Evolutionary conservation across 768 basidiomycete genomes (phyloP), one percentile per base, ranked within the genome.

Genomic region (Mycena olivaceomarginata): DNA sequence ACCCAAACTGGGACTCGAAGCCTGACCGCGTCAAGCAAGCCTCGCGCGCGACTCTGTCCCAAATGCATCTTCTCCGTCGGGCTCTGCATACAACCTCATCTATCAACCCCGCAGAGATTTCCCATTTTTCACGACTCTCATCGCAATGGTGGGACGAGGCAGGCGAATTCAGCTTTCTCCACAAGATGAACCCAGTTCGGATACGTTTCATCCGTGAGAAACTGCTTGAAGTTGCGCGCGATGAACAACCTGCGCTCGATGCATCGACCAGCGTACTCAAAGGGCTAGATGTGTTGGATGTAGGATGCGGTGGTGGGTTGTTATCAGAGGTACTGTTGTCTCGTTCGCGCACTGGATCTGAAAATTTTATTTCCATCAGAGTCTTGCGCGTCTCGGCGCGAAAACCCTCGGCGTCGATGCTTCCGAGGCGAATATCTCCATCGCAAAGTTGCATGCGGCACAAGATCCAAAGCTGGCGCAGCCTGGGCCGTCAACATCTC

Each of bases 91-190:
- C 78, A 20, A 59, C 72, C n/a, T 90, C 89, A 37, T 89, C 93
- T 2, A 90, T 97, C 80, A 97, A 98, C 83, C 83, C 89, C 0
- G 90, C 89, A 69, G 98, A 99, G 85, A 95, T 98, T 51, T 93
- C 94, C 0, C 96, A 96, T 84, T 98, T 99, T 84, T 96, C 97
- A 3, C 89, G 91, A 39, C 92, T 98, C 6, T 96, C 97, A 2
- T 93, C 94, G n/a, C 89, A 93, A 81, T 99, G 98, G 98, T 99
- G 98, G 97, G 93, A 98, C 85, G 96, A 98, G 82, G 91, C 89
- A 22, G 98, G 98, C 80, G 98, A 99, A 84, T 98, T 98, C 83
- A 89, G 88, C 4, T 87, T 97, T 48, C 86, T 99, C 45, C 98
- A 99, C 83, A 92, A 92, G 81, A 99, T 99, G 98, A 99, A 99